Conservation (phyloP, 306 rosid species). For the Vicia faba region DNA sequence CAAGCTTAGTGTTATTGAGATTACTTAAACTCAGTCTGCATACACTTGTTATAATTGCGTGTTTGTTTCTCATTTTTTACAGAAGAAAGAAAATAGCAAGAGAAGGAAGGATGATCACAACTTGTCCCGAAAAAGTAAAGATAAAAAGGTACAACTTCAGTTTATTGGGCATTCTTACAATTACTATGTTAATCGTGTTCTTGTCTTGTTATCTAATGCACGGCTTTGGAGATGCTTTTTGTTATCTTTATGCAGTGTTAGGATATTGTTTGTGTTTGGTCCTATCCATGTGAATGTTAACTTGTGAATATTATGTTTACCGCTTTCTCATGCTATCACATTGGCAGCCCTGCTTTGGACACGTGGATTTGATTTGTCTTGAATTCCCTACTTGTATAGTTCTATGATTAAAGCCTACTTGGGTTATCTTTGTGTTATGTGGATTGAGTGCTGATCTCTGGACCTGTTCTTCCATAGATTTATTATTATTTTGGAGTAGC, state of each 20-base stretch:
- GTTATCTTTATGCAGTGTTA: constrained; percentile 9
- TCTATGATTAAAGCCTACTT: constrained; percentile 11
- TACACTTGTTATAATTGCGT: constrained; percentile 7
- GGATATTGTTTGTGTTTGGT: constrained; percentile 15
- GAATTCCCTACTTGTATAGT: background rate
- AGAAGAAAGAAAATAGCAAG: constrained; percentile 97
- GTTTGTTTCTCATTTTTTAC: constrained; percentile 37
- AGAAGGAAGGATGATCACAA: constrained; percentile 94
- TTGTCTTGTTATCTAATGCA: constrained; percentile 22
- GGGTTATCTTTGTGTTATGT: no score
- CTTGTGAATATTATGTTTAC: constrained; percentile 19
- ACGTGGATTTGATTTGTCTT: constrained; percentile 12
- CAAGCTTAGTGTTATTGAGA: constrained; percentile 15
- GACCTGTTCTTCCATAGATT: no score
- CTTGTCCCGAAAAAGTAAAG: constrained; percentile 76
- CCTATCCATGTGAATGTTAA: constrained; percentile 1
- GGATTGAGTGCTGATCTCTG: no score
- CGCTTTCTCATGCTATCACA: background rate
- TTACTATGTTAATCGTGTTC: background rate
- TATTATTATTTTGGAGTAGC: no score
- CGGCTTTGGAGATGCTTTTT: constrained; percentile 10
- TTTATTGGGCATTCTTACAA: constrained; percentile 15
- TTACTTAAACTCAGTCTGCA: constrained; percentile 18
- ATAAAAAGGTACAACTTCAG: constrained; percentile 69
- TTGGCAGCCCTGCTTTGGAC: constrained; percentile 4